phyloP scores from a whole-genome alignment of 768 basidiomycete species.

The Tubosaeta sp. region DNA sequence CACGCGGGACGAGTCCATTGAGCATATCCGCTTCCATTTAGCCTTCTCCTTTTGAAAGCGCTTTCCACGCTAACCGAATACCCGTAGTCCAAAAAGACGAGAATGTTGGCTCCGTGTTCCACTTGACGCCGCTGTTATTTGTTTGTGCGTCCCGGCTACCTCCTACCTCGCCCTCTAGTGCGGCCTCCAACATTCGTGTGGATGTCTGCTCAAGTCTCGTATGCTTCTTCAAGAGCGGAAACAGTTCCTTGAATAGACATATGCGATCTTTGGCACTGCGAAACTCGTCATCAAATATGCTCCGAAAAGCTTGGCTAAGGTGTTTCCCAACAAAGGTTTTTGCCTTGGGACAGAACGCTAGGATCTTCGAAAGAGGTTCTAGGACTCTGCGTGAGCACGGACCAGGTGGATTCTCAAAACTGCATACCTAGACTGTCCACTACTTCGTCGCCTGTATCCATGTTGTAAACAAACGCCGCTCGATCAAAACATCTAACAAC shows the following conservation, averaged over 20 bases:
- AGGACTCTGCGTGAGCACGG: not conserved
- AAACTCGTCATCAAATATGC: conserved; percentile 10
- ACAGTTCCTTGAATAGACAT: conserved; percentile 5
- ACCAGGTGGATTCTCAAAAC: not conserved
- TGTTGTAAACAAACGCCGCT: conserved; percentile 1
- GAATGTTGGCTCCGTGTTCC: too few species aligned
- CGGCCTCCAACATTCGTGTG: not conserved
- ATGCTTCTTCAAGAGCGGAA: not conserved
- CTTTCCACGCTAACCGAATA: not conserved
- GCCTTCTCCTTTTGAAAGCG: not conserved
- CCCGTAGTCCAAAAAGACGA: not conserved
- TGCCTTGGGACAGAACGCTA: conserved; percentile 13
- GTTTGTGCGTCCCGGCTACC: not conserved
- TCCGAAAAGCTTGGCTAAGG: not conserved
- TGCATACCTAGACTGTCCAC: conserved; percentile 4
- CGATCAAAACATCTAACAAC: conserved; percentile 15
- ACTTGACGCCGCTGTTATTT: not conserved
- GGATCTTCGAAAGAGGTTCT: conserved; percentile 8
- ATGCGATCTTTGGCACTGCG: conserved; percentile 12
- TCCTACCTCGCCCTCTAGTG: conserved; percentile 1
- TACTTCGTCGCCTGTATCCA: not conserved
- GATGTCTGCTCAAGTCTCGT: not conserved
- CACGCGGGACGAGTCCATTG: conserved; percentile 1
- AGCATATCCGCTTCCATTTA: not conserved
- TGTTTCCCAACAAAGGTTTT: not conserved